These are phyloP conservation scores for Colletotrichum incanum DNA, from an alignment of 2,329 filamentous ascomycete species.

Conservation along the genomic window DNA sequence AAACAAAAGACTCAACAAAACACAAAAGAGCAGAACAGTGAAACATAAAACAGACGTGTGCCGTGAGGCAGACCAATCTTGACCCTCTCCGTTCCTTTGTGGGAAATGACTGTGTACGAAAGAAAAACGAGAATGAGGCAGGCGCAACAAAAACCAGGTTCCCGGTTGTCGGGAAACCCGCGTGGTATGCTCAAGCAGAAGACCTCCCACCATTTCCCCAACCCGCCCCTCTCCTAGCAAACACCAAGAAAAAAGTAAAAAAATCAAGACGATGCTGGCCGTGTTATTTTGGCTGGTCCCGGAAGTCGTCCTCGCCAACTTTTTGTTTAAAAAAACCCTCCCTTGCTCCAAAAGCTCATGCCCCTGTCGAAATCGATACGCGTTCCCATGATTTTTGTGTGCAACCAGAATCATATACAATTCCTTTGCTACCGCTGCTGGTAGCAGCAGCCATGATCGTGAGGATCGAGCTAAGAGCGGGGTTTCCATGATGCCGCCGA, in stretches of 20 bases:
- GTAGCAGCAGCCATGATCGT: neutral
- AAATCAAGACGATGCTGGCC: constrained; percentile 31
- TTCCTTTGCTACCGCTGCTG: constrained; percentile 2
- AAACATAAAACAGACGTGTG: constrained; percentile 49
- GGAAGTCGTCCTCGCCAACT: neutral
- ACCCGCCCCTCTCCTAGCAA: constrained; percentile 2
- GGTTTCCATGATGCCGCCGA: constrained; percentile 2
- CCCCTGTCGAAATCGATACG: constrained; percentile 15
- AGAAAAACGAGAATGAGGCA: constrained; percentile 30
- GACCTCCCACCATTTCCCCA: constrained; percentile 28
- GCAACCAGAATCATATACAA: constrained; percentile 9
- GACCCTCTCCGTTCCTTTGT: constrained; percentile 45
- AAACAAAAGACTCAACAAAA: constrained; percentile 3
- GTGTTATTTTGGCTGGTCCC: constrained; percentile 10
- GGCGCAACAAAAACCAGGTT: constrained; percentile 22
- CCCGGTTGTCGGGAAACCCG: constrained; percentile 9
- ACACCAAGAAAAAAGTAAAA: constrained; percentile 15
- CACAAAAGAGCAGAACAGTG: constrained; percentile 35
- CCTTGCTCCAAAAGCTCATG: constrained; percentile 24
- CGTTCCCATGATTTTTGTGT: constrained; percentile 21
- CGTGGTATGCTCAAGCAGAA: constrained; percentile 34
- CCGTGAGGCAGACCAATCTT: constrained; percentile 57
- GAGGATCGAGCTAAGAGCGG: constrained; percentile 11
- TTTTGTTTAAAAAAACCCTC: constrained; percentile 13
- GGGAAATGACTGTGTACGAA: constrained; percentile 42